Percentiles rank a stretch among this genome's conserved stretches.
These are phyloP conservation scores for Gaertneriomyces semiglobifer DNA, from an alignment of 192 early-diverging fungal genomes.

Conservation along the genomic window DNA sequence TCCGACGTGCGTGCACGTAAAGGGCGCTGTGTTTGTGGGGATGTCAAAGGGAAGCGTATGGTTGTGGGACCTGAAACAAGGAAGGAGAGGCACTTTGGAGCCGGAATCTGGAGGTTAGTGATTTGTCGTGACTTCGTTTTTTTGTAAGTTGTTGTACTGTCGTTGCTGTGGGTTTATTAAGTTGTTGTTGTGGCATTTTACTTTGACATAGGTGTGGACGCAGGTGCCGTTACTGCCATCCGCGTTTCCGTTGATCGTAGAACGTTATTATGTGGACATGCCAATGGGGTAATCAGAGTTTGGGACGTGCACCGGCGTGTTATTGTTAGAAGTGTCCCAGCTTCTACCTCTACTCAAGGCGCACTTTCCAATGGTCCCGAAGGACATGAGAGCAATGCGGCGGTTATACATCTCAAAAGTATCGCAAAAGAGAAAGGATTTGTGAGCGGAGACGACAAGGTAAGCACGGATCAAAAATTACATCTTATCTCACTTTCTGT, in stretches of 20 bases:
- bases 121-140: no score
- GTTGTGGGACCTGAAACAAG: no score
- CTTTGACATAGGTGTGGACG: conserved; percentile 6
- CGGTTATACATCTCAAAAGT: conserved; percentile 43
- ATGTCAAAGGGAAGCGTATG: conserved; percentile 21
- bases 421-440: conserved; percentile 29
- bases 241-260: conserved; percentile 35
- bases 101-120: no score
- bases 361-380: conserved; percentile 11
- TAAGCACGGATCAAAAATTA: not conserved
- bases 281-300: conserved; percentile 34
- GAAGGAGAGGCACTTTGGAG: no score
- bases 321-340: conserved; percentile 26
- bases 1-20: conserved; percentile 34
- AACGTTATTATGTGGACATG: conserved; percentile 40
- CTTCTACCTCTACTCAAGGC: conserved; percentile 13
- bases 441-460: conserved; percentile 47
- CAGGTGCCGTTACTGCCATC: conserved; percentile 39
- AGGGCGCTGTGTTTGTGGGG: conserved; percentile 37
- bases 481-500: no score
- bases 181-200: not conserved
- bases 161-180: no score
- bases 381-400: conserved; percentile 37
- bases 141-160: no score
- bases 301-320: conserved; percentile 45